Base-by-base conservation (phyloP, 202 grass and related monocot species). In the Digitaria exilis region DNA sequence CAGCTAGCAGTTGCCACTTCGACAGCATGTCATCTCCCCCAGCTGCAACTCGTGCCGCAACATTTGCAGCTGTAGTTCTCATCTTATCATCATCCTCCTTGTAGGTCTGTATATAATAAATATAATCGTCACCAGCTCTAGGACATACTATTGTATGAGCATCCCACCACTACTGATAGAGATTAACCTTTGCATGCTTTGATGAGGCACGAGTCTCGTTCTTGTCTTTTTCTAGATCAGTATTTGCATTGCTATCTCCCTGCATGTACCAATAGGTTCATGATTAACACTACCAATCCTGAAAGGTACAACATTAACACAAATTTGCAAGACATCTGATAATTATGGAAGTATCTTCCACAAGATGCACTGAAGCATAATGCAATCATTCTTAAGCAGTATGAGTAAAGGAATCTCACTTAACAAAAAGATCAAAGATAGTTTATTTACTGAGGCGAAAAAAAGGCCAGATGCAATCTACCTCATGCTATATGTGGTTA, bases 61-160 rank as follows among this genome's bases (percentile, higher is more conserved):
- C 96, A 81, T 98, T 98, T 69, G 96, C 91, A 83, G 96, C 96
- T 37, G 92, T 94, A 58, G 96, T 84, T 80, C 96, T 91, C 93
- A 93, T 93, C 69, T 95, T 92, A 88, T 96, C 96, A 87, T 98
- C 96, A 44, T 96, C 91, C 62, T 91, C 96, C 82, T 96, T 98
- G 78, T 90, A 93, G 62, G 37, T 67, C 93, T 98, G 77, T 37
- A 77, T 45, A 32, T 51, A 69, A 69, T 57, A 43, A 90, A 80
- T 37, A 81, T 24, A 82, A 62, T 71, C 42, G 62, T 82, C 45
- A 71, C 43, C 32, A 79, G 31, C 43, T 75, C 21, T 28, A 62
- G 44, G 10, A 19, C 26, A 87, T 35, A 69, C 49, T 58, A 49
- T 64, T 56, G 9, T 73, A 73, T 14, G n/a, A n/a, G n/a, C n/a